Conservation (phyloP, 2,329 filamentous ascomycete species). For the Dactylellina drechsleri region DNA sequence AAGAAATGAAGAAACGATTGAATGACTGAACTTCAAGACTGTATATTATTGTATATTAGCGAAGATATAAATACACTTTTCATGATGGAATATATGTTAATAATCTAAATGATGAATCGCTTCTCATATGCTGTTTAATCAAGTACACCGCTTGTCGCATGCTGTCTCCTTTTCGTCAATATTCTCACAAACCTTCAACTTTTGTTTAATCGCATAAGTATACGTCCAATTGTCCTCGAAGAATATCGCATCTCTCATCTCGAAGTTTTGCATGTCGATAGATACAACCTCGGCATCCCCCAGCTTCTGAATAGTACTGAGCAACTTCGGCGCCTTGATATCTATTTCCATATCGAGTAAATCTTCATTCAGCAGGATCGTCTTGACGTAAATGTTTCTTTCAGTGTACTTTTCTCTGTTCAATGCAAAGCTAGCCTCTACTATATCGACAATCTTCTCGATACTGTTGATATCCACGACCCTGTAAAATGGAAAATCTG, state of each 20-base stretch:
- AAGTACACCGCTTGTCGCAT: conserved; percentile 46
- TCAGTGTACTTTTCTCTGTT: conserved; percentile 40
- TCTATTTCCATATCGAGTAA: conserved; percentile 31
- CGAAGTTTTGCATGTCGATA: conserved; percentile 30
- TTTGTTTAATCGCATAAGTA: conserved; percentile 8
- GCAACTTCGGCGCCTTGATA: conserved; percentile 22
- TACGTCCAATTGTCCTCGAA: conserved; percentile 17
- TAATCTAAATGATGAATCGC: neutral
- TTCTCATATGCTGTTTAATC: neutral
- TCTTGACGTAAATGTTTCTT: conserved; percentile 17
- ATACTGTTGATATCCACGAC: conserved; percentile 48
- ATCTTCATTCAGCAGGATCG: conserved; percentile 17
- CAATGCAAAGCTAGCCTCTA: conserved; percentile 47
- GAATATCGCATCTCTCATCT: conserved; percentile 31
- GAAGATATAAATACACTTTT: conserved; percentile 20
- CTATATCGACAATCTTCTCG: conserved; percentile 29
- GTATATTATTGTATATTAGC: conserved; percentile 48
- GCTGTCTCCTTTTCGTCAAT: conserved; percentile 47
- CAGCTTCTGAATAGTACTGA: conserved; percentile 23
- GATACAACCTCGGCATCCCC: conserved; percentile 20
- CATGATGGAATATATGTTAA: conserved; percentile 2
- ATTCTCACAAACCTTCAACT: conserved; percentile 40
- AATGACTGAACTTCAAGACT: conserved; percentile 8
- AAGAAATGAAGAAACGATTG: conserved; percentile 5
- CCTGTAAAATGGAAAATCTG: conserved; percentile 45